phyloP scores from a whole-genome alignment of 2,329 filamentous ascomycete species.

The Colletotrichum camelliae region DNA sequence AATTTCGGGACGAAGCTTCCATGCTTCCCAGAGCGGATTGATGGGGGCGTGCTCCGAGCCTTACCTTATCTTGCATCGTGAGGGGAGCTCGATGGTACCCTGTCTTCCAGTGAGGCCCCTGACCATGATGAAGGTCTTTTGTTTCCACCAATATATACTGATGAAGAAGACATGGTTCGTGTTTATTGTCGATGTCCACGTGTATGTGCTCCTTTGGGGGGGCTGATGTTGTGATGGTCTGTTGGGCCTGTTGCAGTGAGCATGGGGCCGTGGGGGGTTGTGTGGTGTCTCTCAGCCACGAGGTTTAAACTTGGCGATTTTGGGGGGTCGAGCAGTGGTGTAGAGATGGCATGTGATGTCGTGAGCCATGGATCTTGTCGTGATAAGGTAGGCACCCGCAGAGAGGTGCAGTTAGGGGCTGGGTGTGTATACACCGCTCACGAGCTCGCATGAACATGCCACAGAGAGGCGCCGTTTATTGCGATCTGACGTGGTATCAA shows the following conservation, averaged over 20 bases:
- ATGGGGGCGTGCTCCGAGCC: neutral
- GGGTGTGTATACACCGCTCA: neutral
- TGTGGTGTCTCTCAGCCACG: neutral
- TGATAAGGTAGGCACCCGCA: neutral
- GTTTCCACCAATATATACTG: neutral
- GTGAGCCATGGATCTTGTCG: neutral
- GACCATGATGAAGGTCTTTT: neutral
- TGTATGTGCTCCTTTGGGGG: neutral
- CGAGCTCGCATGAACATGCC: neutral
- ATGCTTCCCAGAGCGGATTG: slow-evolving; percentile 16
- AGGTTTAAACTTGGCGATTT: neutral
- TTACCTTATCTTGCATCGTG: slow-evolving; percentile 12
- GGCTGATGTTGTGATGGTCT: neutral
- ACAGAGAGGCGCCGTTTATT: neutral
- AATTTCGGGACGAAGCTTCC: slow-evolving; percentile 15
- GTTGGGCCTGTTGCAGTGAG: neutral
- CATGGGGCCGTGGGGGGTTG: neutral
- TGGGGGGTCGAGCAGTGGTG: neutral
- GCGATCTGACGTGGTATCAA: neutral
- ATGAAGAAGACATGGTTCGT: neutral
- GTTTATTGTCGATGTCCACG: neutral
- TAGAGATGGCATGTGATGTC: neutral
- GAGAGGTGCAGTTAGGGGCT: neutral
- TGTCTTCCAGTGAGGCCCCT: neutral
- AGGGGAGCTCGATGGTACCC: neutral